These are phyloP conservation scores for Xylaria scruposa DNA, from an alignment of 495 filamentous ascomycete species.

Conservation along the genomic window DNA sequence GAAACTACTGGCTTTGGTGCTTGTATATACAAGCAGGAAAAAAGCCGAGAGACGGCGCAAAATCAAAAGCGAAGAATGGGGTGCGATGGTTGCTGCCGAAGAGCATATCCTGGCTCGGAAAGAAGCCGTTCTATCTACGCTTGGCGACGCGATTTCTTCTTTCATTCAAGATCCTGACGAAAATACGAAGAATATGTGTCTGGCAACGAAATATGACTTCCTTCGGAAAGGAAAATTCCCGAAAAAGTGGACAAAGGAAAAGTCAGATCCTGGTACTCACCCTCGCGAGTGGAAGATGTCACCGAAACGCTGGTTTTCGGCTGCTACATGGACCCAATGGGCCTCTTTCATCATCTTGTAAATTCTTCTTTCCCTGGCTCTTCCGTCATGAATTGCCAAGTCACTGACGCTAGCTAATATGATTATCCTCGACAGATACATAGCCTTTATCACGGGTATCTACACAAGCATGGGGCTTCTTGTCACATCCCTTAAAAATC, in stretches of 20 bases:
- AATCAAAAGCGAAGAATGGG: constrained; percentile 7
- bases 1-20: constrained; percentile 25
- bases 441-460: constrained; percentile 18
- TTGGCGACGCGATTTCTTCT: constrained; percentile 44
- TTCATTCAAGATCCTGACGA: constrained; percentile 42
- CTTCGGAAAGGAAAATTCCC: neutral
- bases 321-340: constrained; percentile 25
- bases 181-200: constrained; percentile 38
- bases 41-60: constrained; percentile 21
- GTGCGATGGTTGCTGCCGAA: neutral
- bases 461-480: constrained; percentile 14
- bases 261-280: neutral
- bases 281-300: constrained; percentile 23
- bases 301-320: constrained; percentile 22
- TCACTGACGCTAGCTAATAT: neutral
- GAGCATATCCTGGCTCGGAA: constrained; percentile 1
- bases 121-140: constrained; percentile 28
- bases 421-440: constrained; percentile 11
- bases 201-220: constrained; percentile 36
- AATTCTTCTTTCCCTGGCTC: neutral
- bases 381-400: neutral
- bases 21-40: constrained; percentile 16
- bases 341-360: constrained; percentile 20
- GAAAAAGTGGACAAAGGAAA: constrained; percentile 1
- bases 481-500: constrained; percentile 20